phyloP scores from a whole-genome alignment of 2,329 filamentous ascomycete genomes.

The Fusarium veterinarium region DNA sequence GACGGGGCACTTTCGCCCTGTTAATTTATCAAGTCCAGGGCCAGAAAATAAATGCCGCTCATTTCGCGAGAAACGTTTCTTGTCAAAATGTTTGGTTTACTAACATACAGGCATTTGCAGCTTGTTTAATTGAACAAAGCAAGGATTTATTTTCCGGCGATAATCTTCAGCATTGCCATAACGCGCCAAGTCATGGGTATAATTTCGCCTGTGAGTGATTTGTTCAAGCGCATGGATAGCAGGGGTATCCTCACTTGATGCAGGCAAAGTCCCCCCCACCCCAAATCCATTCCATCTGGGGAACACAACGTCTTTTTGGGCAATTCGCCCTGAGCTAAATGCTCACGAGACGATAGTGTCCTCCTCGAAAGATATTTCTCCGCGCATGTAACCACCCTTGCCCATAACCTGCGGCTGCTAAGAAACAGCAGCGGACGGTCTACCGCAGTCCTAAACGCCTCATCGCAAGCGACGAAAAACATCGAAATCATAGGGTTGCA shows the following conservation, averaged over 20 bases:
- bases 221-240: slow-evolving; percentile 9
- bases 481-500: slow-evolving; percentile 29
- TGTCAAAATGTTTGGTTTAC: not conserved
- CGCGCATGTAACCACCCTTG: slow-evolving; percentile 1
- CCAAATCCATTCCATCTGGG: not conserved
- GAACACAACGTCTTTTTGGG: slow-evolving; percentile 9
- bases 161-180: slow-evolving; percentile 1
- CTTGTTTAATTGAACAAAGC: slow-evolving; percentile 1
- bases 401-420: slow-evolving; percentile 6
- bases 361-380: slow-evolving; percentile 15
- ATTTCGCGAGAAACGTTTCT: not conserved
- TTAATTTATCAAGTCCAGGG: not conserved
- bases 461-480: slow-evolving; percentile 13
- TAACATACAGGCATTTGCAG: not conserved
- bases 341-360: not conserved
- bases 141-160: slow-evolving; percentile 2
- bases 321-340: slow-evolving; percentile 13
- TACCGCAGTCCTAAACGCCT: slow-evolving; percentile 5
- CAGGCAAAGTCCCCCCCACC: not conserved
- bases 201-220: slow-evolving; percentile 17
- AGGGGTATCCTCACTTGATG: slow-evolving; percentile 27
- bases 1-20: not conserved
- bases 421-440: slow-evolving; percentile 1
- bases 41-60: not conserved
- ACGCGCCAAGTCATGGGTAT: not conserved